phyloP scores from a whole-genome alignment of 352 stramenopile species.

The Pythium graminicola region DNA sequence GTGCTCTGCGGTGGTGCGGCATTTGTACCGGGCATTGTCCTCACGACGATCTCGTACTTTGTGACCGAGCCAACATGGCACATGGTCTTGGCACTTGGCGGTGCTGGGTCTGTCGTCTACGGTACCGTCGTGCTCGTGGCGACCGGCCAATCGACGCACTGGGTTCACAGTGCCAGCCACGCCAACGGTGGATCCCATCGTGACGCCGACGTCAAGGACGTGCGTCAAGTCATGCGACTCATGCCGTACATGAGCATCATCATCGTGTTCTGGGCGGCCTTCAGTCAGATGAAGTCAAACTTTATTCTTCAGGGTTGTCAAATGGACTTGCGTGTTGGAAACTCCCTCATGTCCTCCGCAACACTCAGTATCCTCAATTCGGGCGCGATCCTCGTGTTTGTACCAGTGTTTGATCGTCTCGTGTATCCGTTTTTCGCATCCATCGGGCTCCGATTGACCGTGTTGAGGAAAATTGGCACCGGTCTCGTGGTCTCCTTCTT shows the following conservation, averaged over 20 bases:
- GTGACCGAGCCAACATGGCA: constrained; percentile 50
- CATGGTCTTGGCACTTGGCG: constrained; percentile 49
- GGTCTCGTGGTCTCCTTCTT: constrained; percentile 77
- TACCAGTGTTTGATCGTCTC: constrained; percentile 83
- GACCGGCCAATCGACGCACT: constrained; percentile 52
- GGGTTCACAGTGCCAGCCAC: constrained; percentile 36
- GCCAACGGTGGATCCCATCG: constrained; percentile 53
- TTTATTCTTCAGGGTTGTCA: constrained; percentile 86
- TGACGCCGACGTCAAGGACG: constrained; percentile 55
- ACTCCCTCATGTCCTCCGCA: constrained; percentile 73
- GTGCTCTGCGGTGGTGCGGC: constrained; percentile 69
- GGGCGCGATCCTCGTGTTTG: constrained; percentile 85
- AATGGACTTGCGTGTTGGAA: constrained; percentile 79
- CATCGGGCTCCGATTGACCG: constrained; percentile 56
- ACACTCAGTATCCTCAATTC: constrained; percentile 89
- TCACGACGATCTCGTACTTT: constrained; percentile 83
- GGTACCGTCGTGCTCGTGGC: constrained; percentile 61
- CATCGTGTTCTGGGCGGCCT: constrained; percentile 84
- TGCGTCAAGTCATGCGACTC: constrained; percentile 64
- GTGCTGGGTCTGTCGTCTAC: constrained; percentile 52
- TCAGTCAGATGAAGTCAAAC: constrained; percentile 78
- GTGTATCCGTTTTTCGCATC: constrained; percentile 69
- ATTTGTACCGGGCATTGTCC: constrained; percentile 65
- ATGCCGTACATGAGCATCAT: constrained; percentile 77
- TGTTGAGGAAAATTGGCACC: constrained; percentile 82